Evolutionary conservation across 345 rosid species (phyloP), one percentile per base, ranked within the genome.

Genomic region (Pistacia integerrima): DNA sequence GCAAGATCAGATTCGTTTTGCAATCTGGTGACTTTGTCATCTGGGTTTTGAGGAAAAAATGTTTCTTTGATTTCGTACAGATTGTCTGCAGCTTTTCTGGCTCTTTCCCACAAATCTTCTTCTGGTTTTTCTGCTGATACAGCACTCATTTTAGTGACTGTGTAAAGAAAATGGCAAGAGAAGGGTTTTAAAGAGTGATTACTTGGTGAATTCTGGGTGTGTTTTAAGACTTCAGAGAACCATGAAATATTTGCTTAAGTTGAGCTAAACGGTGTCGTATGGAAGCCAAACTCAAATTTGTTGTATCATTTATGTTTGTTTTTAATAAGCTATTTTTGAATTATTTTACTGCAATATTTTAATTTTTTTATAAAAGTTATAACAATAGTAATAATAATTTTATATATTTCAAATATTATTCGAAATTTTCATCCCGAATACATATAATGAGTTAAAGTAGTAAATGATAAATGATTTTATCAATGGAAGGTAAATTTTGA

Each of bases 31-130:
- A 74, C 66, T 76, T 87, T 91, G 58, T 91, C 90, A 36, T 75
- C 80, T 5, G 90, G 90, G 74, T 85, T 81, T 52, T n/a, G 58
- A 2, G 93, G 88, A 84, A 89, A 91, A 83, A 85, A 89, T 3
- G 93, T 89, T 79, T 89, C 93, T 20, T 90, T 77, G 41, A 84
- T 52, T 2, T 70, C 57, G 81, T 91, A 89, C 64, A 91, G 87
- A 74, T 88, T 83, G 36, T 83, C 85, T 8, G 79, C 88, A 8
- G 90, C 86, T 76, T 59, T 81, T 8, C 30, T 44, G 55, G 83
- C 86, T 65, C 59, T 79, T 25, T 54, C 84, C 90, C 89, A 84
- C 20, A 63, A 30, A 64, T 85, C 85, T 51, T 52, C 85, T 54
- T 74, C 79, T 14, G 10, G 44, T 30, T 3, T 69, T 57, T 30